These are phyloP conservation scores for Oryza punctata DNA, from an alignment of 176 grass and related monocot genomes.

Conservation along the genomic window DNA sequence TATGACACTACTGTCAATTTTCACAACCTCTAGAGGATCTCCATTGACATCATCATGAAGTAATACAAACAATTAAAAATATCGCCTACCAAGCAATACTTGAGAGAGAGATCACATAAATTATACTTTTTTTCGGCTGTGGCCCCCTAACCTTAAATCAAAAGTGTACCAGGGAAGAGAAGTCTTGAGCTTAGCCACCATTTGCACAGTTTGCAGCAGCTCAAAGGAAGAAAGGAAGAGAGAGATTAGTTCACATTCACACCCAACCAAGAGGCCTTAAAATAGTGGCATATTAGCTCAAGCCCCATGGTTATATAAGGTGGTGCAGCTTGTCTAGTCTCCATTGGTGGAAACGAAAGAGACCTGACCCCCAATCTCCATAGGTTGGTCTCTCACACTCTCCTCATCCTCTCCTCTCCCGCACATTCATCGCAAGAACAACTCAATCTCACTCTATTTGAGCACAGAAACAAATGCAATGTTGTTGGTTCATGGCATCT, in stretches of 20 bases:
- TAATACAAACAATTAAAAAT: conserved; percentile 16
- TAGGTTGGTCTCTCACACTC: conserved; percentile 51
- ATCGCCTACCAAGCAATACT: conserved; percentile 11
- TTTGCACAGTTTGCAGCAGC: conserved; percentile 52
- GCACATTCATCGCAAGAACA: conserved; percentile 2
- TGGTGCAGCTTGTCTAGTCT: conserved; percentile 27
- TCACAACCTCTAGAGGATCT: not conserved
- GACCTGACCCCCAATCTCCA: conserved; percentile 40
- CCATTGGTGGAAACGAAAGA: conserved; percentile 49
- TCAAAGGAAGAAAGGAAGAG: not conserved
- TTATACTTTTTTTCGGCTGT: not conserved
- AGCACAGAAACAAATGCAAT: not conserved
- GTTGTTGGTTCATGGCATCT: conserved; percentile 7
- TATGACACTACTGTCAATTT: conserved; percentile 1
- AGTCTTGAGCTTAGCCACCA: conserved; percentile 61
- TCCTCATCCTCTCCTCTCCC: conserved; percentile 3
- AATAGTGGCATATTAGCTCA: conserved; percentile 7
- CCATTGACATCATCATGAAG: conserved; percentile 40
- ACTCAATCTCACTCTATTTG: not conserved
- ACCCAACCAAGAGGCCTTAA: conserved; percentile 52
- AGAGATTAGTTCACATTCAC: conserved; percentile 44
- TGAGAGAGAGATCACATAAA: conserved; percentile 11
- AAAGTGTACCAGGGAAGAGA: conserved; percentile 6
- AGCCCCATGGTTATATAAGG: conserved; percentile 45
- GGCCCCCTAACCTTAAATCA: conserved; percentile 24